These are phyloP conservation scores for Candida lessepsii DNA, from an alignment of 805 yeast species.

Conservation along the genomic window DNA sequence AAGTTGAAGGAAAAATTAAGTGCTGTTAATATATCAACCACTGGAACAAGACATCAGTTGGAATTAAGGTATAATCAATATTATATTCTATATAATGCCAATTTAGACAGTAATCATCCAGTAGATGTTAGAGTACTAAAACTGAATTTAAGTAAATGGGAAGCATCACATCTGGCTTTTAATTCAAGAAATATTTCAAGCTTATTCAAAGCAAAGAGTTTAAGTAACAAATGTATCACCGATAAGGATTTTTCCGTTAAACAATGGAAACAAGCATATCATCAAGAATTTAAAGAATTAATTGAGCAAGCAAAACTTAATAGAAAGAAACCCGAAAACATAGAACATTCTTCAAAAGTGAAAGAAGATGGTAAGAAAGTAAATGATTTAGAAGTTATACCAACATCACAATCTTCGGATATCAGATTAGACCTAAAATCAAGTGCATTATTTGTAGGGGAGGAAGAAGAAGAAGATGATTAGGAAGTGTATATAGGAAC, in stretches of 20 bases:
- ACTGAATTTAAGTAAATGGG: conserved; percentile 67
- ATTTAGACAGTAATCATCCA: conserved; percentile 70
- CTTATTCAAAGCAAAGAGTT: conserved; percentile 20
- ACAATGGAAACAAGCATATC: conserved; percentile 43
- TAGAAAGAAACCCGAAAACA: neutral
- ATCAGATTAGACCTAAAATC: neutral
- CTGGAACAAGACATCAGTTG: conserved; percentile 62
- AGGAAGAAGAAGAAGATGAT: conserved; percentile 8
- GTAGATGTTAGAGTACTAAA: conserved; percentile 53
- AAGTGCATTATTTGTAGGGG: conserved; percentile 7
- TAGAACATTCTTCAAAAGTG: neutral
- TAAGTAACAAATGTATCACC: conserved; percentile 32
- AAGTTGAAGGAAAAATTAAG: conserved; percentile 61
- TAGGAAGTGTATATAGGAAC: conserved; percentile 1
- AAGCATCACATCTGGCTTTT: conserved; percentile 42
- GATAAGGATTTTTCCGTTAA: conserved; percentile 48
- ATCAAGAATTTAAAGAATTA: conserved; percentile 39
- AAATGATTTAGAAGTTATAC: neutral
- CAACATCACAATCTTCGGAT: conserved; percentile 8
- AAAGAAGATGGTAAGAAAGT: neutral
- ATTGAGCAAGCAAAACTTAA: conserved; percentile 31
- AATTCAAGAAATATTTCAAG: conserved; percentile 20
- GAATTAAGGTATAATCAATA: conserved; percentile 76
- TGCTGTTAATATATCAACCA: conserved; percentile 52
- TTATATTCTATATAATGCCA: conserved; percentile 76